Conservation (phyloP, 78 protist genomes). For the Neovahlkampfia damariscottae region DNA sequence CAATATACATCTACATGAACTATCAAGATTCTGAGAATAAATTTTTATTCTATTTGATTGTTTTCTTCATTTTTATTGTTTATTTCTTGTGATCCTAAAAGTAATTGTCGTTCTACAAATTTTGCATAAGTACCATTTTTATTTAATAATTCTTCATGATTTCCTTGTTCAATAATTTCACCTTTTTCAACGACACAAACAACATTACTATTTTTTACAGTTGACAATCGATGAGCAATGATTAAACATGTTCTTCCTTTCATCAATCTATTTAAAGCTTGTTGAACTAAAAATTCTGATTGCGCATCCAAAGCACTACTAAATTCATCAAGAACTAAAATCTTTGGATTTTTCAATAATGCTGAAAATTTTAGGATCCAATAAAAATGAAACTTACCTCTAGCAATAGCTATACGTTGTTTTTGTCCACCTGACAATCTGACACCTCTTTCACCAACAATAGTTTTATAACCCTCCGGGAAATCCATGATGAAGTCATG, state of each 20-base stretch:
- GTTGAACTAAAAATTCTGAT: constrained; percentile 72
- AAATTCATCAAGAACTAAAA: constrained; percentile 92
- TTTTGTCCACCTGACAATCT: constrained; percentile 80
- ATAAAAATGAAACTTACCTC: no score
- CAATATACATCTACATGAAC: no score
- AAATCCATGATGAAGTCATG: constrained; percentile 67
- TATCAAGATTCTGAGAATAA: no score
- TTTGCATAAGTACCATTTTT: no score
- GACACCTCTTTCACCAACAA: constrained; percentile 79
- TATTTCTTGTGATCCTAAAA: no score
- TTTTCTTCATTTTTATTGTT: no score
- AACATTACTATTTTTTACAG: constrained; percentile 59
- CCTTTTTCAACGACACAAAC: constrained; percentile 72
- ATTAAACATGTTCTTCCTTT: constrained; percentile 65
- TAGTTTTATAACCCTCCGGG: constrained; percentile 68
- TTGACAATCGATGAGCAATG: constrained; percentile 91
- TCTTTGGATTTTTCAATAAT: constrained; percentile 56
- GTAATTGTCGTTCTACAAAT: no score
- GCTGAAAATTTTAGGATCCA: no score
- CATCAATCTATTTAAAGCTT: constrained; percentile 57
- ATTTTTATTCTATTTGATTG: no score
- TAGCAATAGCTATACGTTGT: constrained; percentile 85
- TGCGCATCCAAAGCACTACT: constrained; percentile 88
- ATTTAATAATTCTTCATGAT: constrained; percentile 79
- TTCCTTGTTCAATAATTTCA: constrained; percentile 72